Base-by-base conservation (phyloP, 352 stramenopile genomes). In the Phytophthora tubulina region DNA sequence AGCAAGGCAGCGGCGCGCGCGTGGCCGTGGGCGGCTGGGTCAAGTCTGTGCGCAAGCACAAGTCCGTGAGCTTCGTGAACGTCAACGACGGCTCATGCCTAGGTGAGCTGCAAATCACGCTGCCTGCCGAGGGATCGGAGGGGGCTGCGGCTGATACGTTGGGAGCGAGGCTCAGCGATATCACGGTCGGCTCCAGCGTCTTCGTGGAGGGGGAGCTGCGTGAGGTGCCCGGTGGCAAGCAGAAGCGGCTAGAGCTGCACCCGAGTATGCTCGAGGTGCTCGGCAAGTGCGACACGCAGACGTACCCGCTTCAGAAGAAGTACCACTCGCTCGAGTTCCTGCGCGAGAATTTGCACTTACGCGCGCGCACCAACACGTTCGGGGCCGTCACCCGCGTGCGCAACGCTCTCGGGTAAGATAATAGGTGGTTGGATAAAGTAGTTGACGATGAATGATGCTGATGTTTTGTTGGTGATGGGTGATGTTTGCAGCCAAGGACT, bases 251-350 rank as follows among this genome's bases (percentile, higher is more conserved):
- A 32, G 97, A 99, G 85, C 73, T 99, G 33, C 88, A 97, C 41
- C 94, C 92, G 3, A 74, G 81, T 14, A 83, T 72, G 45, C 80
- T 98, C 4, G 61, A 95, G 27, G 79, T 99, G 38, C 82, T 99
- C 14, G 97, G 97, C 36, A 79, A 86, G 50, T 99, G 96, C 79
- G 94, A 98, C 35, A 81, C 81, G 11, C 84, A 98, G 58, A 85
- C 73, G n/a, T 99, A 99, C 63, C 98, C 98, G 32, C 82, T 99
- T 21, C 97, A 98, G 56, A 99, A 99, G 88, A 99, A 99, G 80
- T 94, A 97, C 67, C 97, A 99, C 76, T 97, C 96, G 31, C 82
- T 99, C 17, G 97, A 99, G 84, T 99, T 99, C 67, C 78, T 99
- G 44, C 86, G 98, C 41, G 97, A 97, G 63, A 97, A 99, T 56